Conservation (phyloP, 1,139 yeast genomes). For the Petasospora rhodanensis region DNA sequence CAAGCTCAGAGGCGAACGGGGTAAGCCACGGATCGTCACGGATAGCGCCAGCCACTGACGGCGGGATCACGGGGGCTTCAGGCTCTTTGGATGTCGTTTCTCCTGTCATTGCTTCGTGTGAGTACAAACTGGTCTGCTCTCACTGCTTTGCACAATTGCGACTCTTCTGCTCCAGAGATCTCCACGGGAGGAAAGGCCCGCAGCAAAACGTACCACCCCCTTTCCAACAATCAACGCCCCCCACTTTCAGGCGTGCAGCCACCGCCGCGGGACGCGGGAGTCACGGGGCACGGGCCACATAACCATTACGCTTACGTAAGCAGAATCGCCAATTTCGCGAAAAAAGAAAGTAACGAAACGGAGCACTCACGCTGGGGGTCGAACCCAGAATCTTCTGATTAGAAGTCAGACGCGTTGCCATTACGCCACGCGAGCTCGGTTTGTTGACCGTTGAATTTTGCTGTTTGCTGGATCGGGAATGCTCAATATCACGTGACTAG, state of each 20-base stretch:
- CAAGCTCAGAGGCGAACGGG: conserved; percentile 64
- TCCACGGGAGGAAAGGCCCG: no score
- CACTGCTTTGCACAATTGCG: no score
- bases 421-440: conserved; percentile 51
- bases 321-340: no score
- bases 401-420: conserved; percentile 61
- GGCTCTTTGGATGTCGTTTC: not conserved
- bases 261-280: no score
- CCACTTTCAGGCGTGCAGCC: no score
- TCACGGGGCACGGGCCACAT: no score
- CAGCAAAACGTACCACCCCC: no score
- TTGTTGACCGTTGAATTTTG: conserved; percentile 4
- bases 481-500: not conserved
- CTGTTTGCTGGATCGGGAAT: conserved; percentile 1
- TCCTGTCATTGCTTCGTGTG: not conserved
- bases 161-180: no score
- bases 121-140: no score
- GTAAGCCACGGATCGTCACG: conserved; percentile 83
- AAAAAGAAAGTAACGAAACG: conserved; percentile 10
- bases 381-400: conserved; percentile 58
- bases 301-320: no score
- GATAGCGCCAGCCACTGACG: conserved; percentile 50
- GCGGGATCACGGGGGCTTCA: conserved; percentile 10
- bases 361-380: conserved; percentile 55
- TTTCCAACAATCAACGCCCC: no score